Conservation (phyloP, 495 filamentous ascomycete species). For the Trypethelium eluteriae region DNA sequence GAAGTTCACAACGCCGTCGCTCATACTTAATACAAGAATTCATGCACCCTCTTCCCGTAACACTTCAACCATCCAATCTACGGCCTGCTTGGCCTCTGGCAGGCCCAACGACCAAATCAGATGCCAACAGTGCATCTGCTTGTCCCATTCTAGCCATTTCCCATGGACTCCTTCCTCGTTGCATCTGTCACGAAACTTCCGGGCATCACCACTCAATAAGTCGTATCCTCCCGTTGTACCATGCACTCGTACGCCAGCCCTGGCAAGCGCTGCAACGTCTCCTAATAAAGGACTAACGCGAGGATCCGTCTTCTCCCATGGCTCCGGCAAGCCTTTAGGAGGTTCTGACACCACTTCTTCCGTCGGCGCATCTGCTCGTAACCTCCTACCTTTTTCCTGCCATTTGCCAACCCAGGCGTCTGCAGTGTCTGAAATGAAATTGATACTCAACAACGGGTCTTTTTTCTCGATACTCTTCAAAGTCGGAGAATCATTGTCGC, state of each 20-base stretch:
- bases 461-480: slow-evolving; percentile 28
- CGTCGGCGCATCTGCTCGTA: not conserved
- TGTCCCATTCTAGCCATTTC: slow-evolving; percentile 42
- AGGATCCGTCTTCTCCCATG: slow-evolving; percentile 28
- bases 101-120: slow-evolving; percentile 35
- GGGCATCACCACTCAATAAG: slow-evolving; percentile 36
- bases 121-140: slow-evolving; percentile 43
- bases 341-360: not conserved
- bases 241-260: slow-evolving; percentile 31
- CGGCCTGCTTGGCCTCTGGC: slow-evolving; percentile 32
- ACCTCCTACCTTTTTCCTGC: not conserved
- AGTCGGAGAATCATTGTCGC: slow-evolving; percentile 29
- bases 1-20: not conserved
- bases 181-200: slow-evolving; percentile 33
- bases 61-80: slow-evolving; percentile 37
- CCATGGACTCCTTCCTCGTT: slow-evolving; percentile 31
- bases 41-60: slow-evolving; percentile 16
- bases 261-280: slow-evolving; percentile 27
- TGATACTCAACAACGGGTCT: slow-evolving; percentile 36
- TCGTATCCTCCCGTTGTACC: slow-evolving; percentile 36
- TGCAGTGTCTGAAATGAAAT: slow-evolving; percentile 31
- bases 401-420: slow-evolving; percentile 27
- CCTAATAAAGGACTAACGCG: slow-evolving; percentile 32
- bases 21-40: not conserved
- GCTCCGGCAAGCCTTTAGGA: slow-evolving; percentile 12